Base-by-base conservation (phyloP, 345 rosid species). In the Acer campestre region DNA sequence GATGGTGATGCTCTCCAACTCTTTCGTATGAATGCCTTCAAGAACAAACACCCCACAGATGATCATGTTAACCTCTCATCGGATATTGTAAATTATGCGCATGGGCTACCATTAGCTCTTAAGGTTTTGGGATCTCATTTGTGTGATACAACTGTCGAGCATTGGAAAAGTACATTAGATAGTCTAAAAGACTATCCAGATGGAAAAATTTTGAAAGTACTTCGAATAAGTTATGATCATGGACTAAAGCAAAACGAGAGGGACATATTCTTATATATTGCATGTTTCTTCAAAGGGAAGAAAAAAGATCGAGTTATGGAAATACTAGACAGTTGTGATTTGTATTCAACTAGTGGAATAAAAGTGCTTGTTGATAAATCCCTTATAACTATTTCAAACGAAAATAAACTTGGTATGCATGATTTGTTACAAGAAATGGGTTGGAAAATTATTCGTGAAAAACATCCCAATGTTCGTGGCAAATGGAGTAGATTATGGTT, bases 401-500 rank as follows among this genome's bases (percentile, higher is more conserved):
- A 73, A n/a, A 10, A 74, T 14, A 63, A 31, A n/a, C 7, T 77
- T 6, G n/a, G 67, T 67, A 62, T 81, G 84, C 81, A 78, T 31
- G 78, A 69, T 59, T 44, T 67, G 23, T 29, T 78, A 20, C 51
- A 61, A 64, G 68, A 42, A 3, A 68, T 78, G 66, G 84, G 81
- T 13, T 66, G 68, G 53, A 53, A 63, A 12, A 64, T 78, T 27
- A 2, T 27, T 27, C 29, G 29, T 27, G 29, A 27, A 27, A 27
- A 27, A 27, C 29, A 27, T 27, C 35, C 35, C 4, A 0, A 29
- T 29, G 35, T 29, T 29, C 4, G 35, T 29, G 35, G 35, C 3
- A 29, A 29, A 29, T 29, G 35, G 35, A 29, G 35, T 29, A 29
- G 35, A 29, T 29, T 29, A 29, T 29, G 35, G 35, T 29, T 29